Evolutionary conservation across 2,329 filamentous ascomycete genomes (phyloP).

Genomic region (Macrophomina pseudophaseolina): DNA sequence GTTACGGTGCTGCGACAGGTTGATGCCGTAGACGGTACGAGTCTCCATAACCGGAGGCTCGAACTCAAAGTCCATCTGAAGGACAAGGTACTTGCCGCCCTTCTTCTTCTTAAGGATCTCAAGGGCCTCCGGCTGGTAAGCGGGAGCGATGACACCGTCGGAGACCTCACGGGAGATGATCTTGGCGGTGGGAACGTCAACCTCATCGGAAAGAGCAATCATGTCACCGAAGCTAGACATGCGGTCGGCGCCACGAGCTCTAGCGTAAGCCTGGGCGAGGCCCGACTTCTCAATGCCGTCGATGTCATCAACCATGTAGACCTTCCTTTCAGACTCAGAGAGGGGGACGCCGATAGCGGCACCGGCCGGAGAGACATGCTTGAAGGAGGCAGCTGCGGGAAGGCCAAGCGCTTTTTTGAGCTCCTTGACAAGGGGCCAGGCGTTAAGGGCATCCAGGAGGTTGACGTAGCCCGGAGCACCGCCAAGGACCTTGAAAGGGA

Average conservation of each 20-base stretch:
- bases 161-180: conserved; percentile 98
- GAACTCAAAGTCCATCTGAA: conserved; percentile 91
- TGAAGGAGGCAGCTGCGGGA: conserved; percentile 96
- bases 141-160: conserved; percentile 92
- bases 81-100: conserved; percentile 92
- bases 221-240: conserved; percentile 99
- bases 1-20: conserved; percentile 88
- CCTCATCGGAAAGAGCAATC: conserved; percentile 88
- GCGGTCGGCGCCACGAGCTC: conserved; percentile 92
- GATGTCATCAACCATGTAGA: conserved; percentile 98
- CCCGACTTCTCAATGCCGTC: conserved; percentile 82
- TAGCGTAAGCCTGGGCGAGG: conserved; percentile 92
- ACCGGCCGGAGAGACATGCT: conserved; percentile 93
- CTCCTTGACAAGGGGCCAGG: conserved; percentile 96
- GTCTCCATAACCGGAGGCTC: conserved; percentile 75
- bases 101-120: conserved; percentile 98
- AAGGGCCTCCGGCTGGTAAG: conserved; percentile 82
- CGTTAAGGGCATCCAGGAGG: conserved; percentile 92
- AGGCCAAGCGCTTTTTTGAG: conserved; percentile 85
- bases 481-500: conserved; percentile 94
- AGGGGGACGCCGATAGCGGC: conserved; percentile 92
- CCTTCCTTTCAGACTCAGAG: conserved; percentile 86
- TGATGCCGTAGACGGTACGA: conserved; percentile 88
- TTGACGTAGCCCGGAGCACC: conserved; percentile 97
- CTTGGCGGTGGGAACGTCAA: conserved; percentile 91